Evolutionary conservation across 768 basidiomycete genomes (phyloP).

Genomic region (Pleurotus eryngii): DNA sequence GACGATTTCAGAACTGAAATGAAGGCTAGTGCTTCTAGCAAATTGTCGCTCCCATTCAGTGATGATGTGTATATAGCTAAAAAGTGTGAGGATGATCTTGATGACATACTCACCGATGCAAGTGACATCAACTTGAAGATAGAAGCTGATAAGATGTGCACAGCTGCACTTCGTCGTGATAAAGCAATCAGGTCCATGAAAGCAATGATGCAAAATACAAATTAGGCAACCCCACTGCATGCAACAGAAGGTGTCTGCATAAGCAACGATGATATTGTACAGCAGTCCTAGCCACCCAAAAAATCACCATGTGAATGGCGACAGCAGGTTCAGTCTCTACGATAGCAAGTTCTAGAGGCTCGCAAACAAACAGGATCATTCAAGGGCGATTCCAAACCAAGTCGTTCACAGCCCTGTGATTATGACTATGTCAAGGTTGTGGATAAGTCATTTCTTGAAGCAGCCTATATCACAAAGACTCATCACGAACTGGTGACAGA

Average conservation of each 20-base stretch:
- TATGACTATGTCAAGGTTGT: background rate
- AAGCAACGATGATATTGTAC: background rate
- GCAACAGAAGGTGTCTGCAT: background rate
- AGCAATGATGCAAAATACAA: background rate
- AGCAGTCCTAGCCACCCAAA: background rate
- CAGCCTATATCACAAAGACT: background rate
- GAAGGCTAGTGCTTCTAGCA: background rate
- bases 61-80: background rate
- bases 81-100: background rate
- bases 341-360: background rate
- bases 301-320: background rate
- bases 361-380: background rate
- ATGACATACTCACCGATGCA: background rate
- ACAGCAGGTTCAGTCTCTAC: background rate
- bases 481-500: too few relatives aligned
- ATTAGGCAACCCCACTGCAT: background rate
- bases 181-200: background rate
- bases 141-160: background rate
- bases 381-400: background rate
- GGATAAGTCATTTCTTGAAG: slow-evolving; percentile 5
- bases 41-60: background rate
- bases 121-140: background rate
- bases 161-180: background rate
- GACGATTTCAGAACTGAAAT: slow-evolving; percentile 25
- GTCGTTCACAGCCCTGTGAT: background rate